Conservation (phyloP, 2,329 filamentous ascomycete genomes). For the Alternaria panax region DNA sequence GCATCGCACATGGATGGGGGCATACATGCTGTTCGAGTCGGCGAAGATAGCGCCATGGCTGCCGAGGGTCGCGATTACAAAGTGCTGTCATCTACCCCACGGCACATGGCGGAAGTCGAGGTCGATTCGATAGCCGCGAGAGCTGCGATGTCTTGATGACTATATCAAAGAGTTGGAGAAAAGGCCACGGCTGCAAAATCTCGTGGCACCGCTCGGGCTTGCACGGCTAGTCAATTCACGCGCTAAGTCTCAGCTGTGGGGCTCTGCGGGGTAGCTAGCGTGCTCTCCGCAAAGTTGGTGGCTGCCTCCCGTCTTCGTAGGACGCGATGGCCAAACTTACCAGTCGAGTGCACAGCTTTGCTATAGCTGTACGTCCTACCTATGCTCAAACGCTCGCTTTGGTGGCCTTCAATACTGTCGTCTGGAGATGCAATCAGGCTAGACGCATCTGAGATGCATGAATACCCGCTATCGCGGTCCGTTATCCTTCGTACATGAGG, state of each 20-base stretch:
- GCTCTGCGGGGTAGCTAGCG: slow-evolving; percentile 14
- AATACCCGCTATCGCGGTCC: not conserved
- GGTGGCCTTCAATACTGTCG: not conserved
- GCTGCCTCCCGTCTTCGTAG: slow-evolving; percentile 1
- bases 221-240: not conserved
- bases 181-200: not conserved
- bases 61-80: not conserved
- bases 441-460: slow-evolving; percentile 2
- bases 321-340: not conserved
- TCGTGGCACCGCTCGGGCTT: not conserved
- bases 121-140: slow-evolving; percentile 21
- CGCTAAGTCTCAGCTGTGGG: slow-evolving; percentile 9
- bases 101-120: slow-evolving; percentile 24
- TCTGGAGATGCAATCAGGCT: slow-evolving; percentile 4
- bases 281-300: slow-evolving; percentile 2
- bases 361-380: not conserved
- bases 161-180: slow-evolving; percentile 24
- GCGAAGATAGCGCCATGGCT: not conserved
- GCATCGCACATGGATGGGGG: not conserved
- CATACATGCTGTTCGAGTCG: not conserved
- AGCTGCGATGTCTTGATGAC: slow-evolving; percentile 29
- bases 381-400: not conserved
- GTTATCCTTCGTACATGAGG: slow-evolving; percentile 7
- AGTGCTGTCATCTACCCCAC: not conserved
- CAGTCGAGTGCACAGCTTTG: not conserved